Percentiles rank a stretch among this genome's conserved stretches.
Conservation (phyloP, 208 protist species). For the Leishmania aethiopica region DNA sequence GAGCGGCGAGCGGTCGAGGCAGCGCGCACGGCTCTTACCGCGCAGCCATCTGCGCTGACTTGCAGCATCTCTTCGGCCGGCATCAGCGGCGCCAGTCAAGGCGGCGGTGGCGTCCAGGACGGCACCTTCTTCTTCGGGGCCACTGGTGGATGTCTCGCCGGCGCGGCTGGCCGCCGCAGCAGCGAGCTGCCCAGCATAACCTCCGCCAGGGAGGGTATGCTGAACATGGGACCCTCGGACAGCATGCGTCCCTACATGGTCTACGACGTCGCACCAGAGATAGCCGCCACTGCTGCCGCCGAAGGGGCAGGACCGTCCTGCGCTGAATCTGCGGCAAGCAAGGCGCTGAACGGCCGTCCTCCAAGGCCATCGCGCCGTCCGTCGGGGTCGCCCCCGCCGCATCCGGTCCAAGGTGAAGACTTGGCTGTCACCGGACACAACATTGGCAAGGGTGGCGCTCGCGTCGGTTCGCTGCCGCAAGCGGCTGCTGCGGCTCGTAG, state of each 20-base stretch:
- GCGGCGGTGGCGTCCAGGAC: constrained; percentile 10
- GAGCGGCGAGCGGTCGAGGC: constrained; percentile 19
- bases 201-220: background rate
- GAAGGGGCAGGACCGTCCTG: background rate
- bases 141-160: constrained; percentile 13
- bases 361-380: background rate
- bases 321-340: background rate
- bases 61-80: constrained; percentile 16
- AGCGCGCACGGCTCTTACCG: constrained; percentile 19
- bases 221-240: constrained; percentile 31
- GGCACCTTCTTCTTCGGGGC: constrained; percentile 34
- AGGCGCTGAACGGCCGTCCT: background rate
- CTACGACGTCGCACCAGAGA: constrained; percentile 26
- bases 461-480: background rate
- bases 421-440: background rate
- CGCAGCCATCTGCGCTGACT: constrained; percentile 9
- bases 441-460: background rate
- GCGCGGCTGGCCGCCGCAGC: background rate
- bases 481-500: background rate
- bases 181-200: background rate
- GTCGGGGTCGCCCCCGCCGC: constrained; percentile 1
- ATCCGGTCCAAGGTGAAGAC: background rate
- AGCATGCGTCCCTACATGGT: constrained; percentile 55
- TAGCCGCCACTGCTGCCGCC: background rate
- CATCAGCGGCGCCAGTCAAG: constrained; percentile 2